Percentiles rank a stretch among this genome's conserved stretches.
Evolutionary conservation across 2,329 filamentous ascomycete genomes (phyloP).

Genomic region (Aureobasidium sp.): DNA sequence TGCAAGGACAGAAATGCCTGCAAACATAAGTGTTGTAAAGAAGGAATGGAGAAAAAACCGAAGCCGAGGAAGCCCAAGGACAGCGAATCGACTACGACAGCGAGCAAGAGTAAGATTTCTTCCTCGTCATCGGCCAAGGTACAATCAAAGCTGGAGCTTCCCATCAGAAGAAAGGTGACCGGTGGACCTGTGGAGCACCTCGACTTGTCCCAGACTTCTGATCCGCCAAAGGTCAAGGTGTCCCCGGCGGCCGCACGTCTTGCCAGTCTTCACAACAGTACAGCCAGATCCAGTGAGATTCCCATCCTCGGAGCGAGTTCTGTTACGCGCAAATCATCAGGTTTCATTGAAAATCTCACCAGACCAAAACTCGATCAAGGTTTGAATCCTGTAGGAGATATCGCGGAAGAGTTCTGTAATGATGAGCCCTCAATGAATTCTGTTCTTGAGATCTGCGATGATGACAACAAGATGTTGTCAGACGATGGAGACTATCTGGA

Average conservation of each 20-base stretch:
- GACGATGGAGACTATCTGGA: constrained; percentile 9
- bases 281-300: background rate
- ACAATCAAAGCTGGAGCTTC: constrained; percentile 26
- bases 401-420: background rate
- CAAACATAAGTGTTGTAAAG: constrained; percentile 65
- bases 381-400: background rate
- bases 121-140: constrained; percentile 16
- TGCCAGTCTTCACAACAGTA: background rate
- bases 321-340: background rate
- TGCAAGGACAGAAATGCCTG: constrained; percentile 59
- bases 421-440: background rate
- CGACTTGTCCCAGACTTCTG: background rate
- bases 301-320: background rate
- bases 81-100: constrained; percentile 22
- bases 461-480: background rate
- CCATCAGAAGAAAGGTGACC: constrained; percentile 18
- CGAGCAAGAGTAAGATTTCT: constrained; percentile 21
- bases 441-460: background rate
- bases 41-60: constrained; percentile 61
- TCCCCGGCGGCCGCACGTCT: background rate
- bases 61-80: constrained; percentile 38
- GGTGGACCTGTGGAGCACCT: background rate
- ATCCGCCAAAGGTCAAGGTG: background rate
- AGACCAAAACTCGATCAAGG: background rate
- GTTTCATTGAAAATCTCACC: too few species aligned